A percentile compares a stretch with the other conserved stretches of the same genome.
phyloP scores from a whole-genome alignment of 768 basidiomycete genomes.

The Fistulinella prunicolor region DNA sequence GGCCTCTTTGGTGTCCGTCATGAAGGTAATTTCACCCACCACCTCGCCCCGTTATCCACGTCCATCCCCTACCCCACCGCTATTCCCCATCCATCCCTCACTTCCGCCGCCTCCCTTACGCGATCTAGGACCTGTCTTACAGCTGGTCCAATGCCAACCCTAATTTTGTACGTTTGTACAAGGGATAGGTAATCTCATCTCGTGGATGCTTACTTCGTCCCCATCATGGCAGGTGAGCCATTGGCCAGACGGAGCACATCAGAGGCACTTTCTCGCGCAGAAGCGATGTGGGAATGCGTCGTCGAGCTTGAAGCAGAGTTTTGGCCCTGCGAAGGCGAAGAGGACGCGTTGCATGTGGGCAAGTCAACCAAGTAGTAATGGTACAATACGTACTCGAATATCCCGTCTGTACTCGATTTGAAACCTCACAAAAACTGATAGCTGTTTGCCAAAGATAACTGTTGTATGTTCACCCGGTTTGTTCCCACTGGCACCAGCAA shows the following conservation, averaged over 20 bases:
- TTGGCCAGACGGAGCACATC: conserved; percentile 4
- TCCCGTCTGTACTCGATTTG: too few relatives aligned
- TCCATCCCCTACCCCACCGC: conserved; percentile 44
- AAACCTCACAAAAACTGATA: too few relatives aligned
- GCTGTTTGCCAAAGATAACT: too few relatives aligned
- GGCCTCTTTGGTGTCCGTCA: too few relatives aligned
- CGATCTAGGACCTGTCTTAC: conserved; percentile 48
- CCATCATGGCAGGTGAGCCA: conserved; percentile 35
- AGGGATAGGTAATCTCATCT: conserved; percentile 43
- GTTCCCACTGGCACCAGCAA: too few relatives aligned
- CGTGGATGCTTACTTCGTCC: conserved; percentile 38
- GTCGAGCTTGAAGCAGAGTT: conserved; percentile 59
- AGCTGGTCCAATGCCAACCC: conserved; percentile 54
- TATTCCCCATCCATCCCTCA: conserved; percentile 57
- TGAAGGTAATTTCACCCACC: too few relatives aligned
- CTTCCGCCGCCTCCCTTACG: conserved; percentile 51
- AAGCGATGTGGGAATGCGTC: conserved; percentile 54
- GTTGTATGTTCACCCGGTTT: too few relatives aligned
- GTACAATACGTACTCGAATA: too few relatives aligned
- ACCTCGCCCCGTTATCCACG: conserved; percentile 38
- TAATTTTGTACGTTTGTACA: conserved; percentile 55
- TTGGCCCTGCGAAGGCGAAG: conserved; percentile 50
- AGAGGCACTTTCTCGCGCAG: conserved; percentile 33
- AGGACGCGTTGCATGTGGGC: conserved; percentile 11
- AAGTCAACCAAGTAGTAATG: background rate